Evolutionary conservation across 768 basidiomycete genomes (phyloP).

Genomic region (Chalciporus piperatus): DNA sequence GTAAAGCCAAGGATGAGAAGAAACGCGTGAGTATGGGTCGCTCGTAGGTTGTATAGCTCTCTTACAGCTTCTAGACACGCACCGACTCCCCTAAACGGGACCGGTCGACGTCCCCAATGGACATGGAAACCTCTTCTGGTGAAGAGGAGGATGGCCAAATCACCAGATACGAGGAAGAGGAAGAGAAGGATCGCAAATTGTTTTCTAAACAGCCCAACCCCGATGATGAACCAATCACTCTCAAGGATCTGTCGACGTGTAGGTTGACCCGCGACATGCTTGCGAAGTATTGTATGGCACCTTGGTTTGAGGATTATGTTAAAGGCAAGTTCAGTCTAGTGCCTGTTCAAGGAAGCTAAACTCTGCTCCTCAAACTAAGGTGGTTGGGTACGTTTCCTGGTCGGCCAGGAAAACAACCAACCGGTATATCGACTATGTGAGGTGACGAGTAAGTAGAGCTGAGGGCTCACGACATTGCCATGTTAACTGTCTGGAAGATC

Average conservation of each 20-base stretch:
- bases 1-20: slow-evolving; percentile 88
- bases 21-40: slow-evolving; percentile 56
- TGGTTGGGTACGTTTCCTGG: slow-evolving; percentile 82
- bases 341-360: slow-evolving; percentile 2
- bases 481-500: slow-evolving; percentile 38
- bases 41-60: background rate
- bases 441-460: slow-evolving; percentile 59
- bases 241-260: slow-evolving; percentile 59
- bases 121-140: slow-evolving; percentile 78
- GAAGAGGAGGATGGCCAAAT: slow-evolving; percentile 81
- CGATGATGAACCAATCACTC: slow-evolving; percentile 46
- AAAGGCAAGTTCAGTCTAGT: slow-evolving; percentile 49
- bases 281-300: slow-evolving; percentile 66
- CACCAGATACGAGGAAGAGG: slow-evolving; percentile 68
- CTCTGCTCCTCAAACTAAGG: slow-evolving; percentile 41
- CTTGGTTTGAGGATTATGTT: slow-evolving; percentile 85
- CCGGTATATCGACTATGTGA: slow-evolving; percentile 82
- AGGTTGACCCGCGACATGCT: slow-evolving; percentile 68
- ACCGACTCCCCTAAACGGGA: slow-evolving; percentile 62
- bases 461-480: background rate
- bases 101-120: slow-evolving; percentile 77
- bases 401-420: slow-evolving; percentile 57
- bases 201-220: slow-evolving; percentile 42
- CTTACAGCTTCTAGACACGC: slow-evolving; percentile 38
- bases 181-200: slow-evolving; percentile 57